Base-by-base conservation (phyloP, 768 basidiomycete species). In the Phanerochaete carnosa region DNA sequence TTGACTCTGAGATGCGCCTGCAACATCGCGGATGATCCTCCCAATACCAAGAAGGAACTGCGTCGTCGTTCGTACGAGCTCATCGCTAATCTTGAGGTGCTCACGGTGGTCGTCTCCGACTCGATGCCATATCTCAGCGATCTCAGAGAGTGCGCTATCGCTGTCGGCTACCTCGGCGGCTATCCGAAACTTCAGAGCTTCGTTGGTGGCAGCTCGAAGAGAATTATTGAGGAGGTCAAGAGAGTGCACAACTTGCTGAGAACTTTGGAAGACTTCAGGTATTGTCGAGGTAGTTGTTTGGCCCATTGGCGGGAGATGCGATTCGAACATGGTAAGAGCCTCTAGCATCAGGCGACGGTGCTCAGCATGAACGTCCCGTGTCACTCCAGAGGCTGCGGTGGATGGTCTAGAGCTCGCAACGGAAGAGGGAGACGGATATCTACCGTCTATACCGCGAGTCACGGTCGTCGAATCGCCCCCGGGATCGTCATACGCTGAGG, bases 1-100 rank as follows among this genome's bases (percentile, higher is more conserved):
- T 19, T 43, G 39, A 19, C 39, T 43, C 52, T 75, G 75, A 23
- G 73, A 75, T 12, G 71, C 68, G 58, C 71, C 67, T 29, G 73
- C 73, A 25, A 79, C 71, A 55, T 92, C 91, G 61, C 84, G 80
- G 60, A 92, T 70, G 12, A 88, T 78, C 70, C 83, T 83, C 32
- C 92, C 90, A 6, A 89, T 79, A 32, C 88, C 87, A n/a, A 93
- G 74, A 64, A 94, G 72, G 60, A 94, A 83, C 45, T 84, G 86
- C 8, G 92, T 94, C 70, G 90, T 76, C 7, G 84, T 85, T 57
- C 92, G 76, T 3, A 93, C 87, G 49, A 92, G 76, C 69, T 94
- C 92, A 69, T 94, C 92, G 62, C 88, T 88, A 57, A 85, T 80
- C 66, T 87, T 78, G 64, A 90, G 64, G 55, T 83, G 81, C 55